Conservation (phyloP, 257 asterid species). For the Eucommia ulmoides region DNA sequence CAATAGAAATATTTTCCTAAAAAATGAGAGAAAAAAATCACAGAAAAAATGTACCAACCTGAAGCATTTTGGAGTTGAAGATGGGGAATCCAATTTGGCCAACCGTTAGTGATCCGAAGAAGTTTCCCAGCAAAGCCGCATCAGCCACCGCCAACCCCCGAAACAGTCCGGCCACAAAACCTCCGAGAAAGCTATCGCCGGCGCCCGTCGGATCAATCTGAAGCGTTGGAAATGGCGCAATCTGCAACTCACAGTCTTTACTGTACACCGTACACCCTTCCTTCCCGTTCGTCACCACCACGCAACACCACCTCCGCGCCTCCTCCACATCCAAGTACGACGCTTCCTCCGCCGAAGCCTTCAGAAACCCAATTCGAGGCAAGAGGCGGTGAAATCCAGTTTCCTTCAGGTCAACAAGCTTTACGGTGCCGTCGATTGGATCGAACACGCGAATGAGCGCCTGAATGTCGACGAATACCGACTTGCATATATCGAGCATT, state of each 20-base stretch:
- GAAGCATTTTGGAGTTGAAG: conserved; percentile 52
- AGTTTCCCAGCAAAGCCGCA: conserved; percentile 86
- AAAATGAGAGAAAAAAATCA: not conserved
- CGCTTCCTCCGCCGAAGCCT: conserved; percentile 85
- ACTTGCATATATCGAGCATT: conserved; percentile 59
- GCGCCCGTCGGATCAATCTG: conserved; percentile 98
- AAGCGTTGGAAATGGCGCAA: conserved; percentile 57
- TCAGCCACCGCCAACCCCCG: conserved; percentile 69
- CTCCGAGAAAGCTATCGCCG: conserved; percentile 92
- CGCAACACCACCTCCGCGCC: conserved; percentile 58
- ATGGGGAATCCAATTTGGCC: conserved; percentile 68
- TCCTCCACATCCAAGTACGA: conserved; percentile 55
- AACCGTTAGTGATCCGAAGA: conserved; percentile 81
- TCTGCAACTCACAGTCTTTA: conserved; percentile 42
- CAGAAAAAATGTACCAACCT: conserved; percentile 31
- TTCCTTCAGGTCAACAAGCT: conserved; percentile 40
- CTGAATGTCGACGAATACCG: conserved; percentile 82
- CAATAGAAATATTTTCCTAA: not conserved
- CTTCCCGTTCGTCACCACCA: conserved; percentile 82
- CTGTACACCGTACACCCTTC: conserved; percentile 68
- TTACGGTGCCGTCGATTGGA: conserved; percentile 51
- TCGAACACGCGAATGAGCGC: conserved; percentile 70
- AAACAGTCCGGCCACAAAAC: conserved; percentile 68
- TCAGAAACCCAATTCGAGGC: conserved; percentile 53
- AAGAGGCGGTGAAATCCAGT: conserved; percentile 49